These are phyloP conservation scores for Colletotrichum costaricense DNA, from an alignment of 2,329 filamentous ascomycete species.

Conservation along the genomic window DNA sequence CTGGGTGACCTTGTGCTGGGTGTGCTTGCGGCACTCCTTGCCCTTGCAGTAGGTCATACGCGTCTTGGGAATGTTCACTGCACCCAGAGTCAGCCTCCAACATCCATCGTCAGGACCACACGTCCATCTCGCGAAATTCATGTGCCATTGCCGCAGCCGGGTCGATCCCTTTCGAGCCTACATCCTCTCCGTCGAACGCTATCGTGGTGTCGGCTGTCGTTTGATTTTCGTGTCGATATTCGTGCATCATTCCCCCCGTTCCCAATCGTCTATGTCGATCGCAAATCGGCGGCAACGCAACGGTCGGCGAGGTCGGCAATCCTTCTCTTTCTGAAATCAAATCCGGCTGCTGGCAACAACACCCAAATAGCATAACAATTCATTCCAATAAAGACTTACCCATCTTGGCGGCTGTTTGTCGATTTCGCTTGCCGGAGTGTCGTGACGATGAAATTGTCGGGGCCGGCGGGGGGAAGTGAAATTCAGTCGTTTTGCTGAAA, in stretches of 20 bases:
- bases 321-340: background rate
- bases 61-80: conserved; percentile 99
- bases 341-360: conserved; percentile 22
- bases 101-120: background rate
- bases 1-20: conserved; percentile 92
- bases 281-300: conserved; percentile 20
- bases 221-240: background rate
- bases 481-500: conserved; percentile 34
- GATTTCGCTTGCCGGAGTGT: conserved; percentile 38
- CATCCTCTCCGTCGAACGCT: background rate
- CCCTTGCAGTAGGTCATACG: conserved; percentile 98
- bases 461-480: conserved; percentile 14
- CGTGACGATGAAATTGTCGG: conserved; percentile 35
- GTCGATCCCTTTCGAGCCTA: background rate
- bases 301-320: background rate
- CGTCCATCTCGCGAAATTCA: background rate
- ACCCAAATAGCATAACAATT: background rate
- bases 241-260: conserved; percentile 1
- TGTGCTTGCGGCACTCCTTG: conserved; percentile 93
- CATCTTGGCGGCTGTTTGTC: conserved; percentile 39
- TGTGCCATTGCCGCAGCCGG: conserved; percentile 22
- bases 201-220: background rate
- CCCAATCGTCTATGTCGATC: conserved; percentile 18
- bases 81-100: conserved; percentile 45
- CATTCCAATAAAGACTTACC: conserved; percentile 31